phyloP scores from a whole-genome alignment of 257 asterid species.

The Datura wrightii region DNA sequence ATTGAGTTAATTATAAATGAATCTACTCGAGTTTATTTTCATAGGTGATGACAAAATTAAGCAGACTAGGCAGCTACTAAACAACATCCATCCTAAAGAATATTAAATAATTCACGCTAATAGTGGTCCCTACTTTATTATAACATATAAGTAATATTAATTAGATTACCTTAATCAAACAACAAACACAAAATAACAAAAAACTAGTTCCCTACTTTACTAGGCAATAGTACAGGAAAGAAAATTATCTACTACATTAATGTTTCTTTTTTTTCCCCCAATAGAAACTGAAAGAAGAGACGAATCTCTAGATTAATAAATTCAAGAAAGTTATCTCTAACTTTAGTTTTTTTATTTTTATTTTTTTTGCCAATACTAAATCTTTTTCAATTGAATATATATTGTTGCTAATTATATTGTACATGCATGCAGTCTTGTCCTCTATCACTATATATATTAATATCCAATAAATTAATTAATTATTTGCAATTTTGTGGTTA shows the following conservation, averaged over 20 bases:
- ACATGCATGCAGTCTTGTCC: neutral
- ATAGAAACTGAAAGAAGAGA: conserved; percentile 2
- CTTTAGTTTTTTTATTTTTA: neutral
- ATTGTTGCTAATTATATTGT: neutral
- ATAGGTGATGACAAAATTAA: too few species aligned
- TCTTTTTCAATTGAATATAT: neutral
- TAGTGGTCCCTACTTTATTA: neutral
- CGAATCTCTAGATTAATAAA: conserved; percentile 22
- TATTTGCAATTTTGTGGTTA: neutral
- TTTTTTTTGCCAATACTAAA: neutral
- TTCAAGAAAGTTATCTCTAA: conserved; percentile 19
- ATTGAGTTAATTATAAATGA: too few species aligned
- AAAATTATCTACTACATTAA: neutral
- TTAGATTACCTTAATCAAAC: neutral
- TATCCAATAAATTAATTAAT: neutral
- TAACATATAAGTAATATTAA: conserved; percentile 5
- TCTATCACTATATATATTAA: neutral
- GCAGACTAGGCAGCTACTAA: too few species aligned
- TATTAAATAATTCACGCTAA: neutral
- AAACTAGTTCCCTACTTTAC: neutral
- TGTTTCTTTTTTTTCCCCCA: too few species aligned
- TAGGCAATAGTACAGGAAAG: neutral
- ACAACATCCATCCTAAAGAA: too few species aligned
- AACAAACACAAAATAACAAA: neutral
- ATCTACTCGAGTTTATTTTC: neutral